A percentile compares a stretch with the other conserved stretches of the same genome.
Evolutionary conservation across 2,329 filamentous ascomycete genomes (phyloP).

Genomic region (Cordyceps cateniannulata): DNA sequence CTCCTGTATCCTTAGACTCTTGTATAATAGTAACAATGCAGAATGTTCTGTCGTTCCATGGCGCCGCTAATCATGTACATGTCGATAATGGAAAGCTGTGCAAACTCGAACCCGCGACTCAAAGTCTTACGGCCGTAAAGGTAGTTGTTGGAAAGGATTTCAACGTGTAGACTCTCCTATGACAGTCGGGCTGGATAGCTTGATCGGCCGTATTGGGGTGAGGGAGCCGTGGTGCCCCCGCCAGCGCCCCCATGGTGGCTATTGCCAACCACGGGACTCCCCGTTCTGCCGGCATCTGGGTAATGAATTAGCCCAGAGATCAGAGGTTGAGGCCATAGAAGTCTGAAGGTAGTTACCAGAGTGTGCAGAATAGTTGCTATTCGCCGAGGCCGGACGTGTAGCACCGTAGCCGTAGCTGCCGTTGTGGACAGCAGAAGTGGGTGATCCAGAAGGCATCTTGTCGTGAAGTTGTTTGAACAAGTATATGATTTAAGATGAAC

Average conservation of each 20-base stretch:
- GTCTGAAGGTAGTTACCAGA: not conserved
- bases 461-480: not conserved
- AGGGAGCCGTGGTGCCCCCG: not conserved
- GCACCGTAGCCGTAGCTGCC: not conserved
- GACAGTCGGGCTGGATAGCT: too few relatives aligned
- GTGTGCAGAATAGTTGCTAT: not conserved
- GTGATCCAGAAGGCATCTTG: not conserved
- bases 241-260: not conserved
- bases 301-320: not conserved
- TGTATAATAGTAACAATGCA: not conserved
- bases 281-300: not conserved
- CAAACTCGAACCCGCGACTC: not conserved
- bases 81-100: not conserved
- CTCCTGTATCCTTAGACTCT: not conserved
- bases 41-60: not conserved
- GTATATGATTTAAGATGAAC: not conserved
- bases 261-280: not conserved
- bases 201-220: not conserved
- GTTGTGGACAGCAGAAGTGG: not conserved
- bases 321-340: too few relatives aligned
- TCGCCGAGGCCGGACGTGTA: not conserved
- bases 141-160: not conserved
- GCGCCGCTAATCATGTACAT: not conserved
- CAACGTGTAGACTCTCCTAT: not conserved
- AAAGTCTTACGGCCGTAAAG: not conserved